Evolutionary conservation across 2,329 filamentous ascomycete genomes (phyloP), one percentile per base, ranked within the genome.

Genomic region (Colletotrichum aenigma): DNA sequence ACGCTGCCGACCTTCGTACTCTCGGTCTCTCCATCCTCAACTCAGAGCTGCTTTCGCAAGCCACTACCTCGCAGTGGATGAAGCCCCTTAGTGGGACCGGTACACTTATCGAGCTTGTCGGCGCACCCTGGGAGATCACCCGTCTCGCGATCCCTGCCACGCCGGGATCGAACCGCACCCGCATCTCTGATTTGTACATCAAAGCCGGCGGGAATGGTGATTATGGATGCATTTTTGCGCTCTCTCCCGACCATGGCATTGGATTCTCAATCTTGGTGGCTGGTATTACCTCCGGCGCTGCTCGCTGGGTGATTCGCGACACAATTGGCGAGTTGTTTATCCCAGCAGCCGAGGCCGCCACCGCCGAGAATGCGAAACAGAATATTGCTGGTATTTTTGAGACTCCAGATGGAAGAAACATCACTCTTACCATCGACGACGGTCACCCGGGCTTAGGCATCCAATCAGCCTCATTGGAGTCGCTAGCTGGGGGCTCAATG

Each of bases 181-280:
- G 81, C 3, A 70, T 81, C 4, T 78, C 80, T 3, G 82, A 83
- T 65, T 77, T 83, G 1, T 83, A 79, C 48, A 77, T 77, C 30
- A 80, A 81, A 70, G 56, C 74, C 24, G 79, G 79, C 21, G 79
- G 75, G 4, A 81, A 81, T 24, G 78, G 77, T 8, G 80, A 79
- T n/a, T 83, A 84, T 55, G 56, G 72, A 21, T 61, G 58, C 58
- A 61, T 61, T 18, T 21, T 61, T 32, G 80, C 79, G 13, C 61
- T 78, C 2, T 66, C 73, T 36, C 81, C 55, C 28, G 81, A 70
- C 70, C 82, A 73, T 69, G 77, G 52, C 75, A 75, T 71, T 62
- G 81, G 71, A 7, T 83, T 80, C 64, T 78, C 79, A 8, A 61
- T 84, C 10, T 34, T 84, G 9, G 56, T 81, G 3, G 82, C 32